Conservation (phyloP, 225 moss, liverwort and hornwort species). For the Marchantia paleacea region DNA sequence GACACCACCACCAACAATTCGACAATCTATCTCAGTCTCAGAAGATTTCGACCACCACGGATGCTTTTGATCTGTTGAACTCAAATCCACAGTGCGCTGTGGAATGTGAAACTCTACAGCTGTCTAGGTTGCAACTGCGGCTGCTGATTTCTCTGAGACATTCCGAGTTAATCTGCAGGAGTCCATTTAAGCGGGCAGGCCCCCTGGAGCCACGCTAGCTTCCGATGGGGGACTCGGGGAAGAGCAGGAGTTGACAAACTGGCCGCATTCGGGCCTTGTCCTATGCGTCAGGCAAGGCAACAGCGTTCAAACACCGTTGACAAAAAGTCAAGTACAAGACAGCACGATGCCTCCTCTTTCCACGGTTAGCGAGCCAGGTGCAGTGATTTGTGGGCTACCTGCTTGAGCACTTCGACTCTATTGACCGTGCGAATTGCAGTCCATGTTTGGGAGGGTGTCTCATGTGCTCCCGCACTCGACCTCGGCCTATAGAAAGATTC, state of each 20-base stretch:
- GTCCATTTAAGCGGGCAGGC: no score
- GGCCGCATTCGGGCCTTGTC: no score
- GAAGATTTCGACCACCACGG: not conserved
- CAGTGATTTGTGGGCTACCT: not conserved
- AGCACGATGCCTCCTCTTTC: not conserved
- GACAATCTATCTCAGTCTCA: not conserved
- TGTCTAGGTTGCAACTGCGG: no score
- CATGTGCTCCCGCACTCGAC: not conserved
- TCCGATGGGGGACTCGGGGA: no score
- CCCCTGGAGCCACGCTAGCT: no score
- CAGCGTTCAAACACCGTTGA: not conserved
- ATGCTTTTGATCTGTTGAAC: not conserved
- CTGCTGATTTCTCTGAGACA: no score
- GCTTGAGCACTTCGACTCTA: not conserved
- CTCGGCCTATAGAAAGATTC: not conserved
- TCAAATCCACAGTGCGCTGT: no score
- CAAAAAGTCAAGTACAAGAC: not conserved
- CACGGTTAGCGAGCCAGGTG: not conserved
- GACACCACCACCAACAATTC: not conserved
- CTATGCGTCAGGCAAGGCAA: no score
- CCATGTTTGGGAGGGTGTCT: not conserved
- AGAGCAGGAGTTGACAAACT: no score
- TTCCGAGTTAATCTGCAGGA: no score
- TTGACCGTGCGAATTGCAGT: not conserved
- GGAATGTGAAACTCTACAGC: no score